Evolutionary conservation across 1,284 basidiomycete species (phyloP).

Genomic region (Sporisorium reilianum): DNA sequence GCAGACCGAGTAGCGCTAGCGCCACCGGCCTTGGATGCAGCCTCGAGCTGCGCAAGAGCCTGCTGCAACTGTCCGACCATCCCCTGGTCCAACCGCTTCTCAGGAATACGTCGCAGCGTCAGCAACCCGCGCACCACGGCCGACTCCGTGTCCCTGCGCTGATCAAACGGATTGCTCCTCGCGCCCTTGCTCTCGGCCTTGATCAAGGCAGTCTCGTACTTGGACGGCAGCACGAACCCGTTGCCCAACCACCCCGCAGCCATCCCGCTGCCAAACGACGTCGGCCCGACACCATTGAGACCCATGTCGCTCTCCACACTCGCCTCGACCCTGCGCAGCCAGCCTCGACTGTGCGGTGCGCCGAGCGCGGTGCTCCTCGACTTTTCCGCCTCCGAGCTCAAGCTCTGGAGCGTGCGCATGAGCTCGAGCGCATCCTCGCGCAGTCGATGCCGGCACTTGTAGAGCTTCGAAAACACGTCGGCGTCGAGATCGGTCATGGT

Average conservation of each 20-base stretch:
- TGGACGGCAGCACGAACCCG: conserved; percentile 67
- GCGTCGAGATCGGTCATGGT: conserved; percentile 53
- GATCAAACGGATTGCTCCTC: conserved; percentile 54
- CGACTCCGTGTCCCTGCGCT: conserved; percentile 47
- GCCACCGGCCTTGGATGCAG: background rate
- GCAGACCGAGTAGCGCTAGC: background rate
- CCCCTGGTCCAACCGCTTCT: conserved; percentile 29
- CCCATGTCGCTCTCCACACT: conserved; percentile 52
- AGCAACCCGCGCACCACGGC: conserved; percentile 47
- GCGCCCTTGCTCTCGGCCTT: conserved; percentile 40
- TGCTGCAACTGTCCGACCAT: conserved; percentile 20
- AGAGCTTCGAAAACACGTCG: conserved; percentile 52
- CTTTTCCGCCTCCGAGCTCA: conserved; percentile 46
- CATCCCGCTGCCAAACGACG: conserved; percentile 64
- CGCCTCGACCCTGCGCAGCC: conserved; percentile 47
- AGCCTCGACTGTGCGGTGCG: conserved; percentile 35
- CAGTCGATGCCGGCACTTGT: conserved; percentile 62
- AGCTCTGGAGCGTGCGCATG: conserved; percentile 38
- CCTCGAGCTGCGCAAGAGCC: conserved; percentile 6
- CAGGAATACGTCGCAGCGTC: conserved; percentile 52
- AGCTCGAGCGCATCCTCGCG: conserved; percentile 58
- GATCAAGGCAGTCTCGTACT: conserved; percentile 53
- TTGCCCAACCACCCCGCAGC: conserved; percentile 69
- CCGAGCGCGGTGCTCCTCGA: conserved; percentile 40
- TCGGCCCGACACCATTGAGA: conserved; percentile 48